Percentiles rank a stretch among this genome's conserved stretches.
These are phyloP conservation scores for Citrullus mucosospermus DNA, from an alignment of 306 rosid species.

Conservation along the genomic window DNA sequence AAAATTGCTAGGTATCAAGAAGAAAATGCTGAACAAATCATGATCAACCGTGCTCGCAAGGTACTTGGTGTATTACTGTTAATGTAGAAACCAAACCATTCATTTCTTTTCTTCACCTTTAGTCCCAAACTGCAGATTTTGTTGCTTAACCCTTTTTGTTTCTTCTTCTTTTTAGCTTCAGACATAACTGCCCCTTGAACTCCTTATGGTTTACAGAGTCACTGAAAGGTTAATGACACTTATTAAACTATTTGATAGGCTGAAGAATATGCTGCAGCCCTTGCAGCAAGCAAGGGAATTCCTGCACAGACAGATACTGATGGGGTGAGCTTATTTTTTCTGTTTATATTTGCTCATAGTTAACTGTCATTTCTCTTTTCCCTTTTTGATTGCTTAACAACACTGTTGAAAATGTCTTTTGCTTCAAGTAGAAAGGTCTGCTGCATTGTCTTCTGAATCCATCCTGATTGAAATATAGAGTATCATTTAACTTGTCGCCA, in stretches of 20 bases:
- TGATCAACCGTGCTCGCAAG: constrained; percentile 79
- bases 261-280: constrained; percentile 85
- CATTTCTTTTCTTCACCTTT: not conserved
- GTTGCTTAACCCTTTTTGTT: not conserved
- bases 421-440: not conserved
- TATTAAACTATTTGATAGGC: constrained; percentile 40
- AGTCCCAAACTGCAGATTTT: not conserved
- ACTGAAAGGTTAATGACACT: constrained; percentile 11
- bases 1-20: constrained; percentile 63
- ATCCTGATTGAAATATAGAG: not conserved
- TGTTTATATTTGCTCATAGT: not conserved
- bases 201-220: not conserved
- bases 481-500: no score
- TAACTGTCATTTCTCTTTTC: not conserved
- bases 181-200: not conserved
- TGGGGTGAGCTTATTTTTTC: constrained; percentile 35
- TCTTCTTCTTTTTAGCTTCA: not conserved
- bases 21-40: constrained; percentile 85
- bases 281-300: constrained; percentile 64
- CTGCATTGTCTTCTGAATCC: not conserved
- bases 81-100: not conserved
- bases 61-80: constrained; percentile 19
- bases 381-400: not conserved
- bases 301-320: constrained; percentile 48
- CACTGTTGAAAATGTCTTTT: not conserved